Percentiles rank a stretch among this genome's conserved stretches.
Conservation (phyloP, 192 early-diverging fungal genomes). For the Podochytrium sp. region DNA sequence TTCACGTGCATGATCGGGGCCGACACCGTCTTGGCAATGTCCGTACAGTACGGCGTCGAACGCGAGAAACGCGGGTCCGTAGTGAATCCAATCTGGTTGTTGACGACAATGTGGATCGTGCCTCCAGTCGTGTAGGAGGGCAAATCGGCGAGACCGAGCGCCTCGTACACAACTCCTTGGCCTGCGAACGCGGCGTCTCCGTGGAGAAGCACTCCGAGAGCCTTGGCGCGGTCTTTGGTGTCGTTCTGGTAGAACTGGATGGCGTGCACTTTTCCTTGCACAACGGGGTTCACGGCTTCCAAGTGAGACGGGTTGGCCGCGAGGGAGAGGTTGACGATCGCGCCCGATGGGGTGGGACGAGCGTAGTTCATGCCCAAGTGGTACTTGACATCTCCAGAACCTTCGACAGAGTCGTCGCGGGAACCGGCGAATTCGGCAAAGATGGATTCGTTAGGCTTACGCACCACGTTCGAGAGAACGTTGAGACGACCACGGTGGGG, state of each 20-base stretch:
- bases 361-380: slow-evolving; percentile 82
- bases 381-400: slow-evolving; percentile 87
- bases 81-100: slow-evolving; percentile 99
- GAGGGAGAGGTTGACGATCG: slow-evolving; percentile 95
- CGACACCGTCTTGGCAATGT: slow-evolving; percentile 94
- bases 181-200: slow-evolving; percentile 98
- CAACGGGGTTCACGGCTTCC: slow-evolving; percentile 96
- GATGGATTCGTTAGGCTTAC: slow-evolving; percentile 98
- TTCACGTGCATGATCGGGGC: slow-evolving; percentile 99
- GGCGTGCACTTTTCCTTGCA: slow-evolving; percentile 97
- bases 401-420: slow-evolving; percentile 85
- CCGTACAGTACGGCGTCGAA: slow-evolving; percentile 94
- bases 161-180: slow-evolving; percentile 98
- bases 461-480: slow-evolving; percentile 98
- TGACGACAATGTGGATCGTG: slow-evolving; percentile 95
- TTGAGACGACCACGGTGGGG: slow-evolving; percentile 98
- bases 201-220: slow-evolving; percentile 94
- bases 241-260: slow-evolving; percentile 95
- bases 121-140: slow-evolving; percentile 96
- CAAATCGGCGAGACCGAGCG: slow-evolving; percentile 92
- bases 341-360: slow-evolving; percentile 94
- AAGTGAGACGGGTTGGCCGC: slow-evolving; percentile 99
- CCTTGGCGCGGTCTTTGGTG: slow-evolving; percentile 72
- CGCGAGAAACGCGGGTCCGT: slow-evolving; percentile 95
- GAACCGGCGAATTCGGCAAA: slow-evolving; percentile 97